Evolutionary conservation across 108 stramenopile species (phyloP).

Genomic region (Mayamaea pseudoterrestris): DNA sequence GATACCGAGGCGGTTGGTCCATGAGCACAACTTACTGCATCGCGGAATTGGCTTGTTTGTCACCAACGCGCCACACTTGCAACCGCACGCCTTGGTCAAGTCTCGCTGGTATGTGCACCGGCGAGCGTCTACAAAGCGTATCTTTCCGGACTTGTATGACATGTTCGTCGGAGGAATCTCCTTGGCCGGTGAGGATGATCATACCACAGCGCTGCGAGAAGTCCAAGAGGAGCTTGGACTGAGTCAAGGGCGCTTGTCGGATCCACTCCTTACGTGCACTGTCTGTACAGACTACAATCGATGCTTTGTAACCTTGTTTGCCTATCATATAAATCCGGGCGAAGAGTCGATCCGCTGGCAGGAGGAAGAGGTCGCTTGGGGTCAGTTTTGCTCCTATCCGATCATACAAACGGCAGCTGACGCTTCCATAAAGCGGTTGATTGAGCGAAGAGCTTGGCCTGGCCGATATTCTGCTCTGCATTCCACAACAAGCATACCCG

Average conservation of each 20-base stretch:
- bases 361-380: conserved; percentile 79
- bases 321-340: conserved; percentile 28
- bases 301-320: conserved; percentile 59
- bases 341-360: conserved; percentile 48
- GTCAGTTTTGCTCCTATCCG: conserved; percentile 53
- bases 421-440: conserved; percentile 42
- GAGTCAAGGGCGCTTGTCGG: conserved; percentile 13
- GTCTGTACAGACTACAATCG: conserved; percentile 73
- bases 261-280: conserved; percentile 33
- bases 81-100: not conserved
- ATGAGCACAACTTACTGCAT: conserved; percentile 55
- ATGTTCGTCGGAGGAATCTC: conserved; percentile 82
- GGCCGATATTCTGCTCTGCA: conserved; percentile 27
- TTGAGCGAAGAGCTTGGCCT: conserved; percentile 30
- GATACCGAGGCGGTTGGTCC: conserved; percentile 54
- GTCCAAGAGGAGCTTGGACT: conserved; percentile 70
- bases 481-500: conserved; percentile 4
- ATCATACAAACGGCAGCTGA: conserved; percentile 29
- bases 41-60: conserved; percentile 66
- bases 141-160: conserved; percentile 71
- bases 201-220: conserved; percentile 50
- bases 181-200: conserved; percentile 32
- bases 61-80: conserved; percentile 24
- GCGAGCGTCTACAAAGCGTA: conserved; percentile 49
- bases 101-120: conserved; percentile 56